Percentiles rank a stretch among this genome's conserved stretches.
Evolutionary conservation across 169 alveolate species (phyloP).

Genomic region (Plasmodium vinckei): DNA sequence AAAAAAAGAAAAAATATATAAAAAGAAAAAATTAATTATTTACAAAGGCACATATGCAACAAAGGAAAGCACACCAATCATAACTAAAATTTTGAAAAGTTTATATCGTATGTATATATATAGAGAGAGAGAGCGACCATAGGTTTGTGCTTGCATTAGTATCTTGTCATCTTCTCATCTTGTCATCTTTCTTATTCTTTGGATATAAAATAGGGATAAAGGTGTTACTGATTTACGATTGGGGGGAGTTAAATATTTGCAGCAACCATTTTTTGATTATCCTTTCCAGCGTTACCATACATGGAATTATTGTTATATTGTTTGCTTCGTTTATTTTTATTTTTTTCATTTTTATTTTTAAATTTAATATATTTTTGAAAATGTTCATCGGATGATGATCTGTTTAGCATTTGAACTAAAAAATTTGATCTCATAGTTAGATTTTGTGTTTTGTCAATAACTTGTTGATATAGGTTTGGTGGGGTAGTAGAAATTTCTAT

Average conservation of each 20-base stretch:
- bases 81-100: too few relatives aligned
- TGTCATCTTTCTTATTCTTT: too few relatives aligned
- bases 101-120: too few relatives aligned
- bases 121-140: too few relatives aligned
- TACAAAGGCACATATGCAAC: too few relatives aligned
- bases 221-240: too few relatives aligned
- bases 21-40: too few relatives aligned
- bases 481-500: conserved; percentile 91
- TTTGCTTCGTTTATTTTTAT: conserved; percentile 32
- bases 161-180: too few relatives aligned
- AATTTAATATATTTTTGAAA: conserved; percentile 54
- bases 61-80: too few relatives aligned
- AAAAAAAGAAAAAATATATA: too few relatives aligned
- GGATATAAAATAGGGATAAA: too few relatives aligned
- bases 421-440: conserved; percentile 86
- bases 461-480: conserved; percentile 91
- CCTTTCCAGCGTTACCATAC: conserved; percentile 2
- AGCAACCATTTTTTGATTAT: conserved; percentile 1
- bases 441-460: conserved; percentile 90
- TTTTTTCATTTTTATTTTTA: conserved; percentile 64
- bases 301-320: conserved; percentile 14
- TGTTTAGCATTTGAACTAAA: conserved; percentile 85
- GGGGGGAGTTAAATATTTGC: conserved; percentile 10
- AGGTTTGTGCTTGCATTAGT: too few relatives aligned
- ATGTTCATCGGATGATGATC: conserved; percentile 74